Percentiles rank a stretch among this genome's conserved stretches.
These are phyloP conservation scores for Pelargonium myrrhifolium DNA, from an alignment of 441 rosid genomes.

Conservation along the genomic window DNA sequence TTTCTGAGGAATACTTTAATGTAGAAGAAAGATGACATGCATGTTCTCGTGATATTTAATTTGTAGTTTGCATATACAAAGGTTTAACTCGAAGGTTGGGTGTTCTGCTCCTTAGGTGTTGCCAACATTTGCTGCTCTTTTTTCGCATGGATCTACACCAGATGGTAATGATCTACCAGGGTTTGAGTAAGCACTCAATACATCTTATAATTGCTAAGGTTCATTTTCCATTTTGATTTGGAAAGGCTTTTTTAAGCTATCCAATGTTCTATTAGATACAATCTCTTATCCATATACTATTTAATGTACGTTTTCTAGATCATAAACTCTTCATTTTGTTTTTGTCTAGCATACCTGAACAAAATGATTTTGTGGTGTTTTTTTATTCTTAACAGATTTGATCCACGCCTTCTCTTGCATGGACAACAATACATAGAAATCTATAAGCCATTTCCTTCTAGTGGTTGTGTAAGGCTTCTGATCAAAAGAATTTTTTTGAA, in stretches of 20 bases:
- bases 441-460: constrained; percentile 66
- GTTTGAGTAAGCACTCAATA: constrained; percentile 42
- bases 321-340: neutral
- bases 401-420: constrained; percentile 71
- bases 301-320: neutral
- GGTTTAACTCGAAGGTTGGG: neutral
- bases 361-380: neutral
- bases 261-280: neutral
- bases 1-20: neutral
- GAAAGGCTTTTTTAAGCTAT: neutral
- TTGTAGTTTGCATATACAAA: neutral
- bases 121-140: constrained; percentile 77
- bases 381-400: constrained; percentile 38
- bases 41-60: neutral
- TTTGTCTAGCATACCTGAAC: neutral
- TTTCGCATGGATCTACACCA: constrained; percentile 28
- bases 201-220: constrained; percentile 1
- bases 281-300: neutral
- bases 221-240: neutral
- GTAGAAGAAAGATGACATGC: neutral
- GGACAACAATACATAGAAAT: constrained; percentile 84
- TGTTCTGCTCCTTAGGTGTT: constrained; percentile 44
- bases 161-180: constrained; percentile 45
- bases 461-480: constrained; percentile 47
- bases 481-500: constrained; percentile 7